Percentiles rank a stretch among this genome's conserved stretches.
Conservation (phyloP, 2,329 filamentous ascomycete genomes). For the Colletotrichum sp. region DNA sequence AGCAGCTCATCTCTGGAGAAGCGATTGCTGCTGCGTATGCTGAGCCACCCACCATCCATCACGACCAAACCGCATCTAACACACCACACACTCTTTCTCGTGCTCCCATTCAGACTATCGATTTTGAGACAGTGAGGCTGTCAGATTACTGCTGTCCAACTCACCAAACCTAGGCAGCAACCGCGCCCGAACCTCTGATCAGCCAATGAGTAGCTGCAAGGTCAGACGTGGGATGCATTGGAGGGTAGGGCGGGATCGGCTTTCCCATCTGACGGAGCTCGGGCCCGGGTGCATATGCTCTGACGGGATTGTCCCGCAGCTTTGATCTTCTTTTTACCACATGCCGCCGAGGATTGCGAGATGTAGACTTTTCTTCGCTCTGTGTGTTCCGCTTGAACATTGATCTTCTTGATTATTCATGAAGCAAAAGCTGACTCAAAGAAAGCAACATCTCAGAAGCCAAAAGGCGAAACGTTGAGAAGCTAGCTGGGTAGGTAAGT, state of each 20-base stretch:
- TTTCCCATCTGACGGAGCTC: neutral
- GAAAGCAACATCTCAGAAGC: neutral
- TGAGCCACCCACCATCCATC: neutral
- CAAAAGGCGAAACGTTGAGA: neutral
- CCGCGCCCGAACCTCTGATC: neutral
- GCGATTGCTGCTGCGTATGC: neutral
- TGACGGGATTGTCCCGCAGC: neutral
- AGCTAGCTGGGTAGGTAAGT: neutral
- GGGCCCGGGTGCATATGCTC: neutral
- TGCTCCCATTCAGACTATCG: neutral
- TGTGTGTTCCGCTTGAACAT: neutral
- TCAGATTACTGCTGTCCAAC: neutral
- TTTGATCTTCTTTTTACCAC: neutral
- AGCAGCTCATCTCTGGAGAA: neutral
- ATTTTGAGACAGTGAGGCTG: conserved; percentile 9
- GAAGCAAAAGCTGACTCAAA: neutral
- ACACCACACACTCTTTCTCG: neutral
- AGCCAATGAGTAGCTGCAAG: neutral
- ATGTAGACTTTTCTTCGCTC: neutral
- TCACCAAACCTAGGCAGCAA: conserved; percentile 9
- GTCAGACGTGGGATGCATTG: neutral
- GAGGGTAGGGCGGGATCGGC: neutral
- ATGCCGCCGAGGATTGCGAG: neutral
- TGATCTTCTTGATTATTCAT: neutral
- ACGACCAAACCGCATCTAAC: neutral